These are phyloP conservation scores for Arachis monticola DNA, from an alignment of 331 rosid genomes.

Conservation along the genomic window DNA sequence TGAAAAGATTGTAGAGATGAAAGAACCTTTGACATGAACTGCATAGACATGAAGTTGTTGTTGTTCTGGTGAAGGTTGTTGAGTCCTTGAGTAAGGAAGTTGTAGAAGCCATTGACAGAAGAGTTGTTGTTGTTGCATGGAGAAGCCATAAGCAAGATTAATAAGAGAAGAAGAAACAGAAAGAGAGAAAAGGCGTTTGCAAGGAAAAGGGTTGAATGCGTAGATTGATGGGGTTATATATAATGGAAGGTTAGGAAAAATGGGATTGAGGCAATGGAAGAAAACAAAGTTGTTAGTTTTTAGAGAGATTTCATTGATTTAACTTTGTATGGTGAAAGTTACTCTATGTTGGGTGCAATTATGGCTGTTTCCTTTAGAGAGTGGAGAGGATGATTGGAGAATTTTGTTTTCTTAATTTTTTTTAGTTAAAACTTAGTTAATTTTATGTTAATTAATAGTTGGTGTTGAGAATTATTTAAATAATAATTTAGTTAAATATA, in stretches of 20 bases:
- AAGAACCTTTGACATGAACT: constrained; percentile 62
- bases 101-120: constrained; percentile 73
- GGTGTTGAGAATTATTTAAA: too few species aligned
- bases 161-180: background rate
- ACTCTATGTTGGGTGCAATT: constrained; percentile 68
- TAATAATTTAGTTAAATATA: too few species aligned
- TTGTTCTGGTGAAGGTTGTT: constrained; percentile 58
- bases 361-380: constrained; percentile 55
- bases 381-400: constrained; percentile 72
- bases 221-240: constrained; percentile 52
- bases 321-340: constrained; percentile 50
- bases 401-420: constrained; percentile 5
- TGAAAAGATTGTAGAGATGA: constrained; percentile 62
- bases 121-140: constrained; percentile 60
- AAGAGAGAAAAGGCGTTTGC: background rate
- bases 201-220: too few species aligned
- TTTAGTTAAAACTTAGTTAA: too few species aligned
- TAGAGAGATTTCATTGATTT: constrained; percentile 34
- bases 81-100: constrained; percentile 61
- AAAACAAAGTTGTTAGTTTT: constrained; percentile 38
- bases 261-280: constrained; percentile 10
- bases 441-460: too few species aligned
- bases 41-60: constrained; percentile 63
- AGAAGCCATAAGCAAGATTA: constrained; percentile 52
- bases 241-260: constrained; percentile 36